Conservation (phyloP, 129 eudicot species). For the Lactuca sativa region DNA sequence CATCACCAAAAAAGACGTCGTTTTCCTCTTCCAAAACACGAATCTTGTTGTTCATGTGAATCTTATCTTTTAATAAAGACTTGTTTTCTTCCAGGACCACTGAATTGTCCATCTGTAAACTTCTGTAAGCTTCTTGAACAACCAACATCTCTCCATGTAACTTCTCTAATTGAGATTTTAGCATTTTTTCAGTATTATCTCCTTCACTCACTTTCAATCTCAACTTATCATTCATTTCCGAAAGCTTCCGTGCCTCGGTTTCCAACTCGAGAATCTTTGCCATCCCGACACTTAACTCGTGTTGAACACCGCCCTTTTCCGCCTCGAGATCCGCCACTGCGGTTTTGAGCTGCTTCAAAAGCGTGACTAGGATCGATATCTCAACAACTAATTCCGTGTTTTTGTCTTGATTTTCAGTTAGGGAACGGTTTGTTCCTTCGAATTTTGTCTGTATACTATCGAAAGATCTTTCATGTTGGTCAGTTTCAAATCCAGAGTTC, state of each 20-base stretch:
- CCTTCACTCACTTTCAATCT: slow-evolving; percentile 48
- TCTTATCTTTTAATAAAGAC: slow-evolving; percentile 35
- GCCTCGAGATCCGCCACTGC: slow-evolving; percentile 43
- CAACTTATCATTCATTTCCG: slow-evolving; percentile 51
- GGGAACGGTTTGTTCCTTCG: slow-evolving; percentile 43
- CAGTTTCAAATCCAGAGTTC: slow-evolving; percentile 32
- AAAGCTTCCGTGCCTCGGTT: slow-evolving; percentile 42
- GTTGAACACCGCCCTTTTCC: slow-evolving; percentile 42
- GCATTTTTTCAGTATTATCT: slow-evolving; percentile 36
- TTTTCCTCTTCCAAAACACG: slow-evolving; percentile 50
- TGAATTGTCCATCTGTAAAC: slow-evolving; percentile 47
- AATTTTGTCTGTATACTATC: slow-evolving; percentile 37
- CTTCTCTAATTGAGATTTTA: slow-evolving; percentile 41
- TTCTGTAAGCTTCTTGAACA: slow-evolving; percentile 46
- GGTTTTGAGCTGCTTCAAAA: slow-evolving; percentile 50
- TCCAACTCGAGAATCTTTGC: slow-evolving; percentile 45
- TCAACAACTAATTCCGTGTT: slow-evolving; percentile 51
- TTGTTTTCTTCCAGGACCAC: slow-evolving; percentile 49
- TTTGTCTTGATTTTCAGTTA: slow-evolving; percentile 55
- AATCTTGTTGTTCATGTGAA: slow-evolving; percentile 39
- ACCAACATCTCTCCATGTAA: slow-evolving; percentile 43
- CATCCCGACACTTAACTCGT: slow-evolving; percentile 37
- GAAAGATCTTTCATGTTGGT: slow-evolving; percentile 43
- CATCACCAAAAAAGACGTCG: slow-evolving; percentile 34
- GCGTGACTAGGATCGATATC: slow-evolving; percentile 50